A percentile compares a stretch with the other conserved stretches of the same genome.
Evolutionary conservation across 108 stramenopile genomes (phyloP).

Genomic region (Pseudonitzschia multiseries): DNA sequence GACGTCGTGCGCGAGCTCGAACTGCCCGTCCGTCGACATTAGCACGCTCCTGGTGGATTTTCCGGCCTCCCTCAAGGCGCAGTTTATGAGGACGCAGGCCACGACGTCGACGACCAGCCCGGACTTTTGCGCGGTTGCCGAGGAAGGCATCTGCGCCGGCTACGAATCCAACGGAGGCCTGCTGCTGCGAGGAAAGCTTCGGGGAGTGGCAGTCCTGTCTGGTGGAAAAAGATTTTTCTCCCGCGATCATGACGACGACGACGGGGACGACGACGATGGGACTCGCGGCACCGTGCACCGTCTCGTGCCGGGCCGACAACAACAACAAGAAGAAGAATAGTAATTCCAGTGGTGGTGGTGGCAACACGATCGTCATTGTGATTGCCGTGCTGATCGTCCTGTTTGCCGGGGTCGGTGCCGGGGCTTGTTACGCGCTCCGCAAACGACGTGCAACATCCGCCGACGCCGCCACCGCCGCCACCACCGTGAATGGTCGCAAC

Average conservation of each 20-base stretch:
- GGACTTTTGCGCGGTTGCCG: background rate
- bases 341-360: background rate
- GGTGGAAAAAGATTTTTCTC: constrained; percentile 7
- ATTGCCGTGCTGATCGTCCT: background rate
- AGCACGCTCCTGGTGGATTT: background rate
- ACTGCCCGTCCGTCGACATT: background rate
- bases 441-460: constrained; percentile 4
- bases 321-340: background rate
- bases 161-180: background rate
- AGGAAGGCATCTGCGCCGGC: background rate
- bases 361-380: background rate
- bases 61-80: background rate
- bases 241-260: no score
- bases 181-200: background rate
- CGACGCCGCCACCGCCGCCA: no score
- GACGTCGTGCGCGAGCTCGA: background rate
- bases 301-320: background rate
- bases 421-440: background rate
- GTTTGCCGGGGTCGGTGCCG: background rate
- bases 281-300: background rate
- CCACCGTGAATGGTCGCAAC: background rate
- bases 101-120: background rate
- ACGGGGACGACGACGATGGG: no score
- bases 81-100: background rate
- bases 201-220: background rate